Conservation (phyloP, 768 basidiomycete genomes). For the Hypsizygus marmoreus region DNA sequence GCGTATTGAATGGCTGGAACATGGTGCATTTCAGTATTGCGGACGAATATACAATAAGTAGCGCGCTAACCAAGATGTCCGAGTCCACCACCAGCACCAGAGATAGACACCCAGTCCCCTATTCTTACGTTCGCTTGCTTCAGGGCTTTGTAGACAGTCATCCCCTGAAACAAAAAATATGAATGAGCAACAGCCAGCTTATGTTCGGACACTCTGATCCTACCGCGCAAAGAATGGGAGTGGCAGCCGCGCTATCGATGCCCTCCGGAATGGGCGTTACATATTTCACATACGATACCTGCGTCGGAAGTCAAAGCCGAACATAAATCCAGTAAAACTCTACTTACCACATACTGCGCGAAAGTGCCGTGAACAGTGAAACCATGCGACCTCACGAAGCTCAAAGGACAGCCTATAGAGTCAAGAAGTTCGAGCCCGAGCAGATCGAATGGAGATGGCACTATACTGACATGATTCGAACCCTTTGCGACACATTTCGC, state of each 20-base stretch:
- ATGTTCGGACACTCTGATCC: constrained; percentile 20
- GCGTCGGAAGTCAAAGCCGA: not conserved
- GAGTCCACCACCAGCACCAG: constrained; percentile 78
- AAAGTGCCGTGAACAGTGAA: constrained; percentile 74
- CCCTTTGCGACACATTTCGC: constrained; percentile 73
- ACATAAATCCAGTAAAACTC: not conserved
- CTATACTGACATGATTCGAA: constrained; percentile 48
- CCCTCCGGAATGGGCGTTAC: constrained; percentile 77
- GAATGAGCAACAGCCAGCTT: not conserved
- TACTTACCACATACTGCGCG: constrained; percentile 56
- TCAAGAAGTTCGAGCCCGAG: not conserved
- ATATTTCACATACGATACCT: constrained; percentile 65
- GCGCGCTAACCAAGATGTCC: constrained; percentile 65
- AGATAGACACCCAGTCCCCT: constrained; percentile 75
- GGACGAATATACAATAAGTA: not conserved
- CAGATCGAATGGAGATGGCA: not conserved
- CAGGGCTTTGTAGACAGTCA: constrained; percentile 82
- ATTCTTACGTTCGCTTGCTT: constrained; percentile 59
- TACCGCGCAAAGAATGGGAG: constrained; percentile 75
- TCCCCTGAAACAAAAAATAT: constrained; percentile 42
- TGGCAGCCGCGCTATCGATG: constrained; percentile 61
- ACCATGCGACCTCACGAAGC: constrained; percentile 51
- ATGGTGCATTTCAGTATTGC: not conserved
- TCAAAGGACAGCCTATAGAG: constrained; percentile 46
- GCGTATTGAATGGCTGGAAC: constrained; percentile 75